These are phyloP conservation scores for Penicillium freii DNA, from an alignment of 2,329 filamentous ascomycete genomes.

Conservation along the genomic window DNA sequence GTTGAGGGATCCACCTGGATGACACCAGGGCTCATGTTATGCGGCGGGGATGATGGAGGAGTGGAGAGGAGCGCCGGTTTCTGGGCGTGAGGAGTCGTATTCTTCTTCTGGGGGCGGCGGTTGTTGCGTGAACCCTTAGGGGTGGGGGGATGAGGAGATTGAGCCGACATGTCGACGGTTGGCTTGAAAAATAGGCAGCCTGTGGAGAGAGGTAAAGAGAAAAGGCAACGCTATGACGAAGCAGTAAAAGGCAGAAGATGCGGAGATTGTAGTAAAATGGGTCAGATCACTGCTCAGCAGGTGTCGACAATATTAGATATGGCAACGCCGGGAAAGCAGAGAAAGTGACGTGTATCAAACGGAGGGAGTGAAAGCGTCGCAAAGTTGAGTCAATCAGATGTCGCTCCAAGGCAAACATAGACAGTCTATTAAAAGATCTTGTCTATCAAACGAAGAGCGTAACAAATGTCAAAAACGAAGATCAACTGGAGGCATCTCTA, in stretches of 20 bases:
- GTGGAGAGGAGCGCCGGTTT: constrained; percentile 32
- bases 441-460: constrained; percentile 2
- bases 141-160: constrained; percentile 38
- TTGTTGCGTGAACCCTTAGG: constrained; percentile 41
- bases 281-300: constrained; percentile 36
- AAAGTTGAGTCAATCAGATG: constrained; percentile 10
- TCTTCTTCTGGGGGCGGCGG: constrained; percentile 38
- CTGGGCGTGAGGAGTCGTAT: constrained; percentile 32
- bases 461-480: not conserved
- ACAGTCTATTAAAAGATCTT: constrained; percentile 8
- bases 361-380: constrained; percentile 9
- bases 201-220: constrained; percentile 29
- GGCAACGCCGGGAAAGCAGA: constrained; percentile 26
- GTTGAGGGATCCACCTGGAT: constrained; percentile 31
- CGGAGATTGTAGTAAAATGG: constrained; percentile 21
- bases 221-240: constrained; percentile 23
- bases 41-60: constrained; percentile 39
- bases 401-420: constrained; percentile 9
- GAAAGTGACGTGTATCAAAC: constrained; percentile 11
- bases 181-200: constrained; percentile 55
- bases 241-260: constrained; percentile 18
- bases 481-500: constrained; percentile 8
- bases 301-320: constrained; percentile 30
- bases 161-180: constrained; percentile 47
- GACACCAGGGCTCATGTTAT: constrained; percentile 30